Evolutionary conservation across 2,329 filamentous ascomycete genomes (phyloP).

Genomic region (Microsporum audouinii): DNA sequence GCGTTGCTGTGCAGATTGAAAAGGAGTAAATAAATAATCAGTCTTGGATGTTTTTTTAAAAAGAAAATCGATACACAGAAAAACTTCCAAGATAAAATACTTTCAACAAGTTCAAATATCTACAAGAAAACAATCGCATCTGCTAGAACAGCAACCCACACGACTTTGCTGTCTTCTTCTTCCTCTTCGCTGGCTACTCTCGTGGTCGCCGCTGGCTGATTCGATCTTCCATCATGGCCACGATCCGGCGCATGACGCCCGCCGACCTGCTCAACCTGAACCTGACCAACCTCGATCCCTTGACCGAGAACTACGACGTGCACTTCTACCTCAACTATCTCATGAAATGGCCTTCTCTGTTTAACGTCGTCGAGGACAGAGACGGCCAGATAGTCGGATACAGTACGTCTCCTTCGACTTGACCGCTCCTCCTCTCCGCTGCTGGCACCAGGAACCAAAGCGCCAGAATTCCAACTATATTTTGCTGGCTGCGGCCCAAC

Average conservation of each 20-base stretch:
- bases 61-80: not conserved
- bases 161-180: not conserved
- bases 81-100: no score
- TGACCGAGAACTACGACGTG: slow-evolving; percentile 97
- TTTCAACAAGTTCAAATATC: no score
- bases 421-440: not conserved
- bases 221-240: slow-evolving; percentile 49
- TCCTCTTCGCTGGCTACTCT: not conserved
- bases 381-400: slow-evolving; percentile 88
- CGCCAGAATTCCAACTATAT: not conserved
- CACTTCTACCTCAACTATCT: slow-evolving; percentile 94
- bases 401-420: slow-evolving; percentile 46
- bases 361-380: slow-evolving; percentile 78
- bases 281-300: slow-evolving; percentile 84
- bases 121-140: not conserved
- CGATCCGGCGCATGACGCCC: slow-evolving; percentile 73
- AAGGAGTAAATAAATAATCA: not conserved
- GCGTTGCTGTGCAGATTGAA: not conserved
- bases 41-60: not conserved
- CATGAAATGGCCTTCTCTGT: slow-evolving; percentile 88
- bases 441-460: not conserved
- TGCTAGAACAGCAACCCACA: not conserved
- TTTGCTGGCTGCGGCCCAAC: not conserved
- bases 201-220: not conserved
- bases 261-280: slow-evolving; percentile 82